Percentiles rank a stretch among this genome's conserved stretches.
phyloP scores from a whole-genome alignment of 441 rosid species.

The Corymbia calophylla region DNA sequence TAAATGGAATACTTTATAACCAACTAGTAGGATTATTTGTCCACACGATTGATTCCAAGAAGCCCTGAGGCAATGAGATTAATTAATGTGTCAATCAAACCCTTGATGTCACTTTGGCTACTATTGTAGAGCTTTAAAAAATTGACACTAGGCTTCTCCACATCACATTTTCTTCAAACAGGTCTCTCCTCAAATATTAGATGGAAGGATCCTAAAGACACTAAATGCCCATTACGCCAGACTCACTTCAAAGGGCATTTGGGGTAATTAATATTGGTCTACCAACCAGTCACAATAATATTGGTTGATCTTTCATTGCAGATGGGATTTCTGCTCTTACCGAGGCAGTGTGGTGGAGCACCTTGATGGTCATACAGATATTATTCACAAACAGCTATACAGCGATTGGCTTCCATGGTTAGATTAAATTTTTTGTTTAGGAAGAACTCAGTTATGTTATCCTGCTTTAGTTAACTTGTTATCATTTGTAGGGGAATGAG shows the following conservation, averaged over 20 bases:
- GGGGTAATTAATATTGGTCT: neutral
- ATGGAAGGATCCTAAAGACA: neutral
- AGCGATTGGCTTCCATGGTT: conserved; percentile 85
- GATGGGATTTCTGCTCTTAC: conserved; percentile 91
- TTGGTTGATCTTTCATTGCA: conserved; percentile 17
- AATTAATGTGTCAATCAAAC: neutral
- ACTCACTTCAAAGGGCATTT: neutral
- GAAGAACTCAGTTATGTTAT: neutral
- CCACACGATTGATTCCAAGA: neutral
- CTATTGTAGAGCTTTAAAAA: neutral
- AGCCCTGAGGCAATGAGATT: neutral
- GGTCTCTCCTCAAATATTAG: neutral
- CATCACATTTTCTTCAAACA: neutral
- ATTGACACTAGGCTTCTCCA: neutral
- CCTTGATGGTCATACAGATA: conserved; percentile 90
- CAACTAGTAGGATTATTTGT: neutral
- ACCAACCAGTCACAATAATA: neutral
- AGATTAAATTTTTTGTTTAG: conserved; percentile 1
- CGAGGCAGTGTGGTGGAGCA: conserved; percentile 73
- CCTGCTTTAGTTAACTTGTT: neutral
- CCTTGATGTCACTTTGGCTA: neutral
- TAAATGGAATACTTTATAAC: neutral
- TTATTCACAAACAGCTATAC: conserved; percentile 55
- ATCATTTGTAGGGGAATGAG: conserved; percentile 52
- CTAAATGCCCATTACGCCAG: neutral